Percentiles rank a stretch among this genome's conserved stretches.
These are phyloP conservation scores for Annulohypoxylon truncatum DNA, from an alignment of 2,329 filamentous ascomycete genomes.

Conservation along the genomic window DNA sequence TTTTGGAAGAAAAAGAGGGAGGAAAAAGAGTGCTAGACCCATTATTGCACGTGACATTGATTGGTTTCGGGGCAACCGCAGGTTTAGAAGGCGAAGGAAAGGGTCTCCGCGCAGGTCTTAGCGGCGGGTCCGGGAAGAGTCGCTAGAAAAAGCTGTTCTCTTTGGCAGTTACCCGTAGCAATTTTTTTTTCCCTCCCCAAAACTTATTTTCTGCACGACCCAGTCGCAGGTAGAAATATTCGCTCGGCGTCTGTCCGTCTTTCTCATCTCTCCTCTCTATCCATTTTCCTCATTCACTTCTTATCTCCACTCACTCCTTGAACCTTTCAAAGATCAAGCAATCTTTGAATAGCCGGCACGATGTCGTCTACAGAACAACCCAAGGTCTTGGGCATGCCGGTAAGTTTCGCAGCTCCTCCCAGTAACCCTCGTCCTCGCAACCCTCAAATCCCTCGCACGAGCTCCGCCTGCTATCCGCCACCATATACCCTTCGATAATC, in stretches of 20 bases:
- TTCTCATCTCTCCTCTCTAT: conserved; percentile 34
- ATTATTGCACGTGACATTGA: conserved; percentile 38
- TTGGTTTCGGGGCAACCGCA: conserved; percentile 44
- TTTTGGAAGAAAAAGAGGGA: not conserved
- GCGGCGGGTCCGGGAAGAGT: conserved; percentile 62
- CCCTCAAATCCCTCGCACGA: conserved; percentile 38
- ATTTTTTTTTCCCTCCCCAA: conserved; percentile 61
- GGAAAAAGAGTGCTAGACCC: conserved; percentile 5
- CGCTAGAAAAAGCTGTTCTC: conserved; percentile 62
- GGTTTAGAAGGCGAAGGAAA: conserved; percentile 35
- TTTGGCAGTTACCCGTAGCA: conserved; percentile 57
- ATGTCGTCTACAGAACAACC: conserved; percentile 67
- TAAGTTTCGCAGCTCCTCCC: conserved; percentile 49
- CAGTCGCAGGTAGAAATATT: conserved; percentile 59
- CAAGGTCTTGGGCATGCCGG: conserved; percentile 75
- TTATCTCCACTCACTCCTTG: conserved; percentile 73
- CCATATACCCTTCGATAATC: conserved; percentile 38
- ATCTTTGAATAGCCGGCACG: conserved; percentile 61
- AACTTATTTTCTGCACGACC: conserved; percentile 55
- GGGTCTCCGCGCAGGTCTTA: conserved; percentile 41
- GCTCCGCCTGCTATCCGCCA: conserved; percentile 16
- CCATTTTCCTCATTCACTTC: conserved; percentile 44
- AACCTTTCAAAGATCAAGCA: conserved; percentile 53
- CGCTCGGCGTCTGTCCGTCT: conserved; percentile 48
- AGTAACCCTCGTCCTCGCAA: not conserved